Conservation (phyloP, 2,329 filamentous ascomycete genomes). For the Aspergillus ustus region DNA sequence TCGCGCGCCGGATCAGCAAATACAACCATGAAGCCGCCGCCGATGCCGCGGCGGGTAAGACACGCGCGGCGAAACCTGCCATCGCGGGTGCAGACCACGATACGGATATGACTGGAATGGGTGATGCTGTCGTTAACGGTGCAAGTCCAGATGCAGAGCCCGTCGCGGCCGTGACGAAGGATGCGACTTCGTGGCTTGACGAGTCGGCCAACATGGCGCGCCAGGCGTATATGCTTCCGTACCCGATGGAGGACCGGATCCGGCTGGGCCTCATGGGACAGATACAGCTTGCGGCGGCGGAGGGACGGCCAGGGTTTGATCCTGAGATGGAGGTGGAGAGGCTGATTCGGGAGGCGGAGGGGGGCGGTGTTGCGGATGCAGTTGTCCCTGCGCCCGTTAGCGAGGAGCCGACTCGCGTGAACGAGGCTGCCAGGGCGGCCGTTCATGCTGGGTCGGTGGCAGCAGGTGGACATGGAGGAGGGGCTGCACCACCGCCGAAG, state of each 20-base stretch:
- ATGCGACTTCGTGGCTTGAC: conserved; percentile 47
- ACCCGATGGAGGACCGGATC: conserved; percentile 50
- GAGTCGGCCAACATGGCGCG: conserved; percentile 47
- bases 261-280: conserved; percentile 52
- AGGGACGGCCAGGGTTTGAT: conserved; percentile 62
- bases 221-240: conserved; percentile 48
- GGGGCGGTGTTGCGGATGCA: conserved; percentile 53
- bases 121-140: conserved; percentile 28
- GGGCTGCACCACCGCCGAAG: conserved; percentile 31
- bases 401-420: conserved; percentile 39
- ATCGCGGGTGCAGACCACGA: conserved; percentile 25
- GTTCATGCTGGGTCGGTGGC: conserved; percentile 35
- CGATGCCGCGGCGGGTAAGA: conserved; percentile 42
- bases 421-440: conserved; percentile 40
- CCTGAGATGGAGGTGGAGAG: conserved; percentile 54
- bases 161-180: conserved; percentile 45
- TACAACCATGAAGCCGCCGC: conserved; percentile 51
- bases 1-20: conserved; percentile 53
- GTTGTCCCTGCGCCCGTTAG: conserved; percentile 42
- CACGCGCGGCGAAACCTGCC: conserved; percentile 24
- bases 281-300: conserved; percentile 46
- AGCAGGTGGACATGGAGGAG: conserved; percentile 19
- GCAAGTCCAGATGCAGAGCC: conserved; percentile 29
- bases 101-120: conserved; percentile 40
- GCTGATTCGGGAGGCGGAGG: conserved; percentile 58